phyloP scores from a whole-genome alignment of 352 stramenopile genomes.

The Phytopythium montanum region DNA sequence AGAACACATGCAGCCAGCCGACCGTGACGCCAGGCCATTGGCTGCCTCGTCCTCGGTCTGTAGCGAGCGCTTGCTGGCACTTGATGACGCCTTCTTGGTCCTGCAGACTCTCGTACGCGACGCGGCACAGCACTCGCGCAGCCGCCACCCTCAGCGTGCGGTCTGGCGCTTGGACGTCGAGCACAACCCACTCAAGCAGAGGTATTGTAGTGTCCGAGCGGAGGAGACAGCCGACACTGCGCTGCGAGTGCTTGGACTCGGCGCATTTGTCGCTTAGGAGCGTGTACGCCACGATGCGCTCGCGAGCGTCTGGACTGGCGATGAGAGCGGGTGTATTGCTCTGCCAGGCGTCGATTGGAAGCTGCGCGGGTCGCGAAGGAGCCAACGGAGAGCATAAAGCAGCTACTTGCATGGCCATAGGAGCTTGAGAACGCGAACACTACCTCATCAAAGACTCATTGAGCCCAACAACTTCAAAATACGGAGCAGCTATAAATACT shows the following conservation, averaged over 20 bases:
- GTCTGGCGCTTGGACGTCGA: slow-evolving; percentile 35
- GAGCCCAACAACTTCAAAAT: too few species aligned
- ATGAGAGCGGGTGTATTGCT: too few species aligned
- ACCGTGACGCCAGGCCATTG: slow-evolving; percentile 30
- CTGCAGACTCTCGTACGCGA: slow-evolving; percentile 43
- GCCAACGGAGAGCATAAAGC: too few species aligned
- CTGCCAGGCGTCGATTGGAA: too few species aligned
- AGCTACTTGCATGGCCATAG: too few species aligned
- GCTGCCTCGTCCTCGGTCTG: slow-evolving; percentile 5
- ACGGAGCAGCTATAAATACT: too few species aligned
- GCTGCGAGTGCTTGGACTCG: slow-evolving; percentile 38
- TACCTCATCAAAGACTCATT: too few species aligned
- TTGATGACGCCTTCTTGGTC: slow-evolving; percentile 30
- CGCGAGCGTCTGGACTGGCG: too few species aligned
- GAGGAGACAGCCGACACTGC: slow-evolving; percentile 39
- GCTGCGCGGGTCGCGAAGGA: too few species aligned
- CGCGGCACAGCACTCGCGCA: slow-evolving; percentile 42
- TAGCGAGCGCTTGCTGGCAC: slow-evolving; percentile 23
- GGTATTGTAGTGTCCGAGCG: slow-evolving; percentile 6
- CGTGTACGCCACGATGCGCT: slow-evolving; percentile 32
- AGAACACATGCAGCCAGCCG: slow-evolving; percentile 58
- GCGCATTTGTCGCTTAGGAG: slow-evolving; percentile 25
- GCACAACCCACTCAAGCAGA: slow-evolving; percentile 16
- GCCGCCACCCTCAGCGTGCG: slow-evolving; percentile 39
- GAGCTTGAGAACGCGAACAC: too few species aligned